phyloP scores from a whole-genome alignment of 2,329 filamentous ascomycete species.

The Grosmannia serpens region DNA sequence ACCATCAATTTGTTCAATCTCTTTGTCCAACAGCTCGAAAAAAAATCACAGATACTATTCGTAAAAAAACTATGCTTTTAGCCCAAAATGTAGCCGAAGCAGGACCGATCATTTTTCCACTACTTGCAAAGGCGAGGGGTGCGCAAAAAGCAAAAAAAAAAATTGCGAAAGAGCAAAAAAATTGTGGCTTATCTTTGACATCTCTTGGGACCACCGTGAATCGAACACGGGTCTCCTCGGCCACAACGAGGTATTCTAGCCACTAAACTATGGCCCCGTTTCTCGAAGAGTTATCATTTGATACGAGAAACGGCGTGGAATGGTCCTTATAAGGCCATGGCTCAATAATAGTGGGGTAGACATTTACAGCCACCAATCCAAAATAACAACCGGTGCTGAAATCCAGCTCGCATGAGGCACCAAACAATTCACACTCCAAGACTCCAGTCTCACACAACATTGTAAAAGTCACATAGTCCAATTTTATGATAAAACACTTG shows the following conservation, averaged over 20 bases:
- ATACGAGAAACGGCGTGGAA: not conserved
- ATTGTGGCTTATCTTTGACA: constrained; percentile 3
- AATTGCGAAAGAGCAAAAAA: not conserved
- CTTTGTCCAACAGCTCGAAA: too few species aligned
- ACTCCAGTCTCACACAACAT: too few species aligned
- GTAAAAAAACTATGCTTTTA: too few species aligned
- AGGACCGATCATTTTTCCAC: too few species aligned
- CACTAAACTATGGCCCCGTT: constrained; percentile 14
- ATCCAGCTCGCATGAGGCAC: not conserved
- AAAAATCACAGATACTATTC: too few species aligned
- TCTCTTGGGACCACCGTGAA: constrained; percentile 9
- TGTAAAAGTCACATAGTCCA: not conserved
- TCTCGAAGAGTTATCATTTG: constrained; percentile 3
- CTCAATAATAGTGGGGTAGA: not conserved
- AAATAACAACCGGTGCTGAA: not conserved
- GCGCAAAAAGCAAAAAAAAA: not conserved
- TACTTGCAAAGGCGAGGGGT: not conserved
- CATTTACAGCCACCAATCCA: too few species aligned
- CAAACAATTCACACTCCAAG: too few species aligned
- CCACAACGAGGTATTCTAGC: constrained; percentile 14
- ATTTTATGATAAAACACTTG: not conserved
- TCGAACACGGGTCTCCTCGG: constrained; percentile 12
- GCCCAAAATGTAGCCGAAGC: too few species aligned
- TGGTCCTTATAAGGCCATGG: not conserved
- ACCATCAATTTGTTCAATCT: too few species aligned